Conservation (phyloP, 192 early-diverging fungal species). For the Mortierella alpina region DNA sequence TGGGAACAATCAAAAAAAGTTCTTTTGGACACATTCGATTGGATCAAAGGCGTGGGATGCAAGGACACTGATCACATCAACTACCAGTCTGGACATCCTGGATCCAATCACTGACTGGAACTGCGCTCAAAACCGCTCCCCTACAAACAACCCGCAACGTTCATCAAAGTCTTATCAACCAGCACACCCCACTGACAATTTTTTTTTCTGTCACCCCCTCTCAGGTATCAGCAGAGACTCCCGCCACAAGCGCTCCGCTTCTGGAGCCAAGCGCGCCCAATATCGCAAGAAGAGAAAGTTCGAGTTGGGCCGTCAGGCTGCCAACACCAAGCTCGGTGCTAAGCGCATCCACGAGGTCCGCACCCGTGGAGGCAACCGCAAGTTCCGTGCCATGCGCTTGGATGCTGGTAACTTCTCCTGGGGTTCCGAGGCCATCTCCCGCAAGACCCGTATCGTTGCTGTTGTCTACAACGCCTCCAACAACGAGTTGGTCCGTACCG, state of each 20-base stretch:
- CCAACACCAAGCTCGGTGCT: conserved; percentile 96
- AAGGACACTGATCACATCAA: too few species aligned
- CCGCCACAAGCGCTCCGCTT: conserved; percentile 98
- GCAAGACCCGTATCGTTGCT: conserved; percentile 94
- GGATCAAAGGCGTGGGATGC: too few species aligned
- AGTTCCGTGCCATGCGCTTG: conserved; percentile 97
- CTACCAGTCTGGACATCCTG: too few species aligned
- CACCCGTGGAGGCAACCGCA: conserved; percentile 98
- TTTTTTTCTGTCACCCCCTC: conserved; percentile 3
- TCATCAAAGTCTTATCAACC: neutral
- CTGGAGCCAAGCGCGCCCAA: conserved; percentile 98
- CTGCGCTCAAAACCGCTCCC: too few species aligned
- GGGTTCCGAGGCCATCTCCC: conserved; percentile 94
- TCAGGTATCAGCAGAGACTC: conserved; percentile 99
- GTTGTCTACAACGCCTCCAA: conserved; percentile 99
- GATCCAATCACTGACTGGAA: too few species aligned
- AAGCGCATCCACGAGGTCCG: conserved; percentile 97
- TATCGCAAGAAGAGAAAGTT: conserved; percentile 99
- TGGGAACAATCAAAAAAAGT: too few species aligned
- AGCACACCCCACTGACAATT: neutral
- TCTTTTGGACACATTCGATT: too few species aligned
- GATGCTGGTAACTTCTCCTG: conserved; percentile 98
- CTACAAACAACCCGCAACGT: too few species aligned
- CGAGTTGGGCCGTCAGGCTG: conserved; percentile 98
- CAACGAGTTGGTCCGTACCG: conserved; percentile 99